Conservation (phyloP, 352 stramenopile species). For the Thalassiosira mediterranea region DNA sequence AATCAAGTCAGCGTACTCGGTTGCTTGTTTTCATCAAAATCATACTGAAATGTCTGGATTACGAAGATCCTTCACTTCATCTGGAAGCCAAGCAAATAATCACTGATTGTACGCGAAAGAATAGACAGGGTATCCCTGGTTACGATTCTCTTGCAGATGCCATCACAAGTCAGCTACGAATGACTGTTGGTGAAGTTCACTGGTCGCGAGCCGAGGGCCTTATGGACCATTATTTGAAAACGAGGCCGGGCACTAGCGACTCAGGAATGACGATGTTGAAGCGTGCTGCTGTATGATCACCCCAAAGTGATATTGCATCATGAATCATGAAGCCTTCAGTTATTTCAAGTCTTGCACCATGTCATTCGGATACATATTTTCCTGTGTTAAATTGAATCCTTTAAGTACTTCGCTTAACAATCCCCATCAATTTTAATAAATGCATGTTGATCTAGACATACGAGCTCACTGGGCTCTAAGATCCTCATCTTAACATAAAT, state of each 20-base stretch:
- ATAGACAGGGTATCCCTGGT: conserved; percentile 38
- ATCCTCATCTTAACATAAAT: no score
- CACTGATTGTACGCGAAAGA: conserved; percentile 44
- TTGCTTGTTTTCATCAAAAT: conserved; percentile 47
- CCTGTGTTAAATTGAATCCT: no score
- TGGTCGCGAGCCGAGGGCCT: conserved; percentile 43
- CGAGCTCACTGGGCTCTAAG: no score
- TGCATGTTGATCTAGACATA: no score
- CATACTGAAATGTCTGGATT: conserved; percentile 46
- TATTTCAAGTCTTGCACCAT: no score
- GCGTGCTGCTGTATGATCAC: no score
- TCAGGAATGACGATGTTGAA: no score
- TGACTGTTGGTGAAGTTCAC: conserved; percentile 41
- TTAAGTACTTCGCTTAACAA: no score
- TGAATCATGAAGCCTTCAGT: no score
- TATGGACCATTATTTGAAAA: conserved; percentile 48
- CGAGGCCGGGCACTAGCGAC: background rate
- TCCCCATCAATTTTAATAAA: no score
- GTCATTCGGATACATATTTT: no score
- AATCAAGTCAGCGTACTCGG: conserved; percentile 23
- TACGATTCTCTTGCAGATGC: conserved; percentile 38
- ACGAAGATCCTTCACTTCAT: conserved; percentile 26
- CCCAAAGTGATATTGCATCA: no score
- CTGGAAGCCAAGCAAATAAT: conserved; percentile 41
- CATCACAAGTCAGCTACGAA: conserved; percentile 37